phyloP scores from a whole-genome alignment of 2,329 filamentous ascomycete genomes.

The Immersiporthe knoxdaviesiana region DNA sequence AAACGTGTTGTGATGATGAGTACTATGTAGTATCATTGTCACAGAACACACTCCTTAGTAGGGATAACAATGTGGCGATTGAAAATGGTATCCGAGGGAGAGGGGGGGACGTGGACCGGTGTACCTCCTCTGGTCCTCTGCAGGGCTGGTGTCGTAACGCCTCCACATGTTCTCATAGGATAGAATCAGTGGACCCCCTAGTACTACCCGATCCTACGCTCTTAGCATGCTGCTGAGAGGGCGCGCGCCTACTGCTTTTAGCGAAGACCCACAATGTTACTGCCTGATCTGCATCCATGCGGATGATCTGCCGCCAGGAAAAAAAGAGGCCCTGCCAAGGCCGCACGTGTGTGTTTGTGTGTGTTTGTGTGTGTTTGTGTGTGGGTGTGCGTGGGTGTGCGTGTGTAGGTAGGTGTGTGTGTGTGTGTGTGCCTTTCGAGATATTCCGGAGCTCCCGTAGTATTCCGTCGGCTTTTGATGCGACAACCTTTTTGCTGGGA shows the following conservation, averaged over 20 bases:
- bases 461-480: background rate
- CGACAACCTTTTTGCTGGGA: background rate
- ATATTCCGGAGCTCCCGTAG: background rate
- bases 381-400: too few relatives aligned
- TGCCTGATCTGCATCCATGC: conserved; percentile 11
- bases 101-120: background rate
- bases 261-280: conserved; percentile 12
- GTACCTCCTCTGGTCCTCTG: too few relatives aligned
- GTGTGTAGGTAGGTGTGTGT: too few relatives aligned
- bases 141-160: background rate
- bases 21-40: background rate
- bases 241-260: conserved; percentile 26
- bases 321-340: background rate
- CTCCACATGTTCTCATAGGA: conserved; percentile 4
- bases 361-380: too few relatives aligned
- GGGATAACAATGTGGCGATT: background rate
- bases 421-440: background rate
- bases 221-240: conserved; percentile 1
- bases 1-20: background rate
- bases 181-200: background rate
- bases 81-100: background rate
- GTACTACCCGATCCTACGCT: background rate
- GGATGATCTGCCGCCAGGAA: conserved; percentile 6
- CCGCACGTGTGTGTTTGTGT: too few relatives aligned
- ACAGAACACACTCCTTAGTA: background rate